These are phyloP conservation scores for Cucumis variabilis DNA, from an alignment of 331 rosid species.

Conservation along the genomic window DNA sequence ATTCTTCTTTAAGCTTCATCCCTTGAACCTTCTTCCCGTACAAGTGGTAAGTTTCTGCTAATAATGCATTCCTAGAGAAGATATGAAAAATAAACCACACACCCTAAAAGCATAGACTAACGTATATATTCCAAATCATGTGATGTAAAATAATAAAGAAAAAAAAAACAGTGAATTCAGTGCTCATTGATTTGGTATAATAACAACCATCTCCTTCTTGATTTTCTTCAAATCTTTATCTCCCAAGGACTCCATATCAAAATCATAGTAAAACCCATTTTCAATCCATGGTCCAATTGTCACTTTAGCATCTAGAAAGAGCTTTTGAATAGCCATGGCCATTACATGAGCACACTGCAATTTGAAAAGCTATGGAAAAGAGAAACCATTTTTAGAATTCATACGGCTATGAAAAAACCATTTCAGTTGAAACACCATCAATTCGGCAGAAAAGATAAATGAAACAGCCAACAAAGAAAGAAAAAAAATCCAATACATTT, in stretches of 20 bases:
- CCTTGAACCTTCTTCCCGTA: conserved; percentile 93
- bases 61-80: conserved; percentile 79
- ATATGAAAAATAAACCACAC: conserved; percentile 34
- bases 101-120: conserved; percentile 34
- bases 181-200: conserved; percentile 23
- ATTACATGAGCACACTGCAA: conserved; percentile 97
- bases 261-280: conserved; percentile 95
- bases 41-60: conserved; percentile 77
- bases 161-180: background rate
- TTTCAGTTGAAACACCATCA: too few species aligned
- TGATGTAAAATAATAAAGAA: conserved; percentile 1
- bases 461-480: background rate
- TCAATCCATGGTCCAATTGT: conserved; percentile 99
- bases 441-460: too few species aligned
- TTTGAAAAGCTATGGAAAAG: background rate
- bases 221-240: conserved; percentile 90
- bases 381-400: too few species aligned
- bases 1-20: conserved; percentile 88
- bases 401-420: too few species aligned
- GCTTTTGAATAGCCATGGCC: conserved; percentile 99
- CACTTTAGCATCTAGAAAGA: conserved; percentile 89
- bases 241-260: conserved; percentile 82
- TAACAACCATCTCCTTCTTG: conserved; percentile 90
- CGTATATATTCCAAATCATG: conserved; percentile 37
- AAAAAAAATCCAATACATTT: background rate